Percentiles rank a stretch among this genome's conserved stretches.
Evolutionary conservation across 164 flowering plant genomes (phyloP).

Genomic region (Tetrastigma voinierianum): DNA sequence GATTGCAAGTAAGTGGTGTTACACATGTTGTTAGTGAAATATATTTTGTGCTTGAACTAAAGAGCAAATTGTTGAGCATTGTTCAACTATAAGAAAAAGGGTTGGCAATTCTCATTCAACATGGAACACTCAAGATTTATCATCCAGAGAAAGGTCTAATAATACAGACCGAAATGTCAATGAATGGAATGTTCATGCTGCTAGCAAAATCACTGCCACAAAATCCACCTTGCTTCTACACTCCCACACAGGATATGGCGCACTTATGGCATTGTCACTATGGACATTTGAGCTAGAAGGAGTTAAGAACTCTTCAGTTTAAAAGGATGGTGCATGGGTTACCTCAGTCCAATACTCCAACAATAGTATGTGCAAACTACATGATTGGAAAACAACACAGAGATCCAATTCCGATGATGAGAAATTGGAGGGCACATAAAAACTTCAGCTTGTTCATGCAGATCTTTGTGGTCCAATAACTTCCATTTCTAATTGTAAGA

Average conservation of each 20-base stretch:
- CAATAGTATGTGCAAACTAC: not conserved
- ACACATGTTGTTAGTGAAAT: too few relatives aligned
- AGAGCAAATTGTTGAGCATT: too few relatives aligned
- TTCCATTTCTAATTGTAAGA: not conserved
- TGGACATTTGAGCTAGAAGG: not conserved
- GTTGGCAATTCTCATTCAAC: too few relatives aligned
- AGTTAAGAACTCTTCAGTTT: not conserved
- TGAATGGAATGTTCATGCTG: not conserved
- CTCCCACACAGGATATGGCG: not conserved
- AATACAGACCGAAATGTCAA: not conserved
- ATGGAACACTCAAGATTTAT: too few relatives aligned
- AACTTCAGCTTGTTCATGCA: too few relatives aligned
- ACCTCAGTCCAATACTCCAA: not conserved
- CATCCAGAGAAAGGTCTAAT: too few relatives aligned
- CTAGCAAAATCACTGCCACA: not conserved
- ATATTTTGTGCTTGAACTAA: too few relatives aligned
- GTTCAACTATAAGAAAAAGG: too few relatives aligned
- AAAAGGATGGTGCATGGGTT: too few relatives aligned
- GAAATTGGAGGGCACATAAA: not conserved
- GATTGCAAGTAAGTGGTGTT: too few relatives aligned
- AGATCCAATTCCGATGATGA: not conserved
- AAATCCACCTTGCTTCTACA: not conserved
- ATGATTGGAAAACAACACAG: conserved; percentile 1
- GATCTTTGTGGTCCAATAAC: not conserved
- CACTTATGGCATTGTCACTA: not conserved